Percentiles rank a stretch among this genome's conserved stretches.
Evolutionary conservation across 108 stramenopile species (phyloP).

Genomic region (Skeletonema marinoi): DNA sequence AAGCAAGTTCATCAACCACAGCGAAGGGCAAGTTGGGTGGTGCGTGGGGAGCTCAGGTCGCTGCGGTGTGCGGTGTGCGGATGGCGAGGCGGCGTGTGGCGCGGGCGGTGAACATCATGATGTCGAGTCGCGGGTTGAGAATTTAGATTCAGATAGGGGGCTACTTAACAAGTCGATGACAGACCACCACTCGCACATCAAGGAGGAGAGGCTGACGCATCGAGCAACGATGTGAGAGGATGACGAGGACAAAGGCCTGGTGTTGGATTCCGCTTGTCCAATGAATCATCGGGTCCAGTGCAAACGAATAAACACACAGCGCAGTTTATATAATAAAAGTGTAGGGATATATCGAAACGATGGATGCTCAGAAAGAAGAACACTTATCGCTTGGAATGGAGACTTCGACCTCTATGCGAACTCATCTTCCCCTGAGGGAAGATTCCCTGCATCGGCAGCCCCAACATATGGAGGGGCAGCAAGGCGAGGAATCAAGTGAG

Average conservation of each 20-base stretch:
- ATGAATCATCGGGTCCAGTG: background rate
- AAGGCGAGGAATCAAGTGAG: background rate
- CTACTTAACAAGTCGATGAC: background rate
- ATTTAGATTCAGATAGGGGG: background rate
- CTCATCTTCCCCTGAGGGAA: background rate
- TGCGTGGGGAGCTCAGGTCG: too few species aligned
- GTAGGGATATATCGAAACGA: background rate
- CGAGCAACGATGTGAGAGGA: background rate
- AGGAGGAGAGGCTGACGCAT: background rate
- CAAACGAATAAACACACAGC: too few species aligned
- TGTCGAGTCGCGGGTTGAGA: too few species aligned
- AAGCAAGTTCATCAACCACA: too few species aligned
- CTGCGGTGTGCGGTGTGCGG: too few species aligned
- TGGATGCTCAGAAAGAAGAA: background rate
- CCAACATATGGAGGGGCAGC: background rate
- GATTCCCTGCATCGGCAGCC: background rate
- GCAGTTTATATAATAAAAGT: too few species aligned
- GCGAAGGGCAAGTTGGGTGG: too few species aligned
- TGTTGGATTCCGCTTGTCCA: background rate
- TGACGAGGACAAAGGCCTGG: background rate
- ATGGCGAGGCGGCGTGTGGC: too few species aligned
- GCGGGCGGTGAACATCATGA: too few species aligned
- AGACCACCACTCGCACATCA: background rate
- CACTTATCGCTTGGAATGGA: background rate
- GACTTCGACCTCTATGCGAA: background rate